Conservation (phyloP, 768 basidiomycete genomes). For the Termitomyces sp. region DNA sequence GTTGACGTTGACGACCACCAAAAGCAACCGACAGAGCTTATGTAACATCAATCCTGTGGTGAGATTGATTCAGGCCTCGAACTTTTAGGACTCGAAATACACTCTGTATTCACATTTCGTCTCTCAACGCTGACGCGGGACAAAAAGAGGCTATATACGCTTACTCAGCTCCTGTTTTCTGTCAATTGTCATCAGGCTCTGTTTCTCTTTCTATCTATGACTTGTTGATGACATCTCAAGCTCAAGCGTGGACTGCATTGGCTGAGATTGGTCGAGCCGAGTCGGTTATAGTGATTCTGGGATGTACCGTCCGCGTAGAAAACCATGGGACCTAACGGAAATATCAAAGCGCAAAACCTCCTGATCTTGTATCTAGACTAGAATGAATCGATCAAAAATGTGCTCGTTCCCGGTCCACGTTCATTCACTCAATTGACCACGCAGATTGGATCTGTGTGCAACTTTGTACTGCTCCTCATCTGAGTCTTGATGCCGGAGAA, state of each 20-base stretch:
- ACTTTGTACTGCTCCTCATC: background rate
- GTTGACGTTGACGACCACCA: slow-evolving; percentile 27
- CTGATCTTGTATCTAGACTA: background rate
- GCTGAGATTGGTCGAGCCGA: background rate
- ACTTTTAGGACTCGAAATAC: background rate
- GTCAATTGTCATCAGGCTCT: background rate
- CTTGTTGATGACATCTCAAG: background rate
- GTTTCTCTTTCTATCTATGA: background rate
- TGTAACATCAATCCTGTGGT: slow-evolving; percentile 10
- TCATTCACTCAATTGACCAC: background rate
- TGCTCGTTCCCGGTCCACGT: background rate
- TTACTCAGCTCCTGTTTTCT: background rate
- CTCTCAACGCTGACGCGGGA: background rate
- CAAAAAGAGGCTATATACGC: background rate
- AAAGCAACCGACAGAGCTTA: slow-evolving; percentile 15
- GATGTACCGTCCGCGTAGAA: background rate
- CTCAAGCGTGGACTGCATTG: background rate
- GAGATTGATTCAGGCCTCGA: too few species aligned
- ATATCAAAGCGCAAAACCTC: background rate
- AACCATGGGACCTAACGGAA: background rate
- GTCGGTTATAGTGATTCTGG: background rate
- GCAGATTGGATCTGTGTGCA: background rate
- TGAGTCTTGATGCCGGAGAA: background rate
- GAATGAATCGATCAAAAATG: background rate
- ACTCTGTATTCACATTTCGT: background rate